Evolutionary conservation across 2,329 filamentous ascomycete species (phyloP).

Genomic region (Chaetothyriales sp.): DNA sequence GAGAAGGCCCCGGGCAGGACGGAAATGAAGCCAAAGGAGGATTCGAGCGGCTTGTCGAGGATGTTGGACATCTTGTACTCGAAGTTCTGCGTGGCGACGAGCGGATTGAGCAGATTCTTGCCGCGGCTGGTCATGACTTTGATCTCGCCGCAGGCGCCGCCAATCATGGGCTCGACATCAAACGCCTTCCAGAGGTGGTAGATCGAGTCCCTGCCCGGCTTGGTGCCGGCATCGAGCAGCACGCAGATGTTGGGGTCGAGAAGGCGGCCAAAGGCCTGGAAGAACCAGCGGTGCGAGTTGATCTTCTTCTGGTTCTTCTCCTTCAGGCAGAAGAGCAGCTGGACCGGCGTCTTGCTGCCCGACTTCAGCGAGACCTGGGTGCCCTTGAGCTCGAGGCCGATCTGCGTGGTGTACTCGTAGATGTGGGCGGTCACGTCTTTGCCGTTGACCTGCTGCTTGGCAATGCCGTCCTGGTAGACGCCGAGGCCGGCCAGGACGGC

Average conservation of each 20-base stretch:
- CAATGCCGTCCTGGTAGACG: conserved; percentile 95
- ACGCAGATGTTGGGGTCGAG: conserved; percentile 95
- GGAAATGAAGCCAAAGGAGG: conserved; percentile 93
- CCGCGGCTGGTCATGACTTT: conserved; percentile 88
- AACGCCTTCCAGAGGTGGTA: conserved; percentile 99
- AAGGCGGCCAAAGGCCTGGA: conserved; percentile 86
- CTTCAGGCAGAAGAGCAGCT: conserved; percentile 95
- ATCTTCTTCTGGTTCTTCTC: conserved; percentile 99
- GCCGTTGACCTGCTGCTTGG: conserved; percentile 92
- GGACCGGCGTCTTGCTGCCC: conserved; percentile 72
- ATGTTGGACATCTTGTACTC: conserved; percentile 99
- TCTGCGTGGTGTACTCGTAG: conserved; percentile 57
- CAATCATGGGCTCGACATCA: conserved; percentile 93
- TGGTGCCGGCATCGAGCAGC: conserved; percentile 87
- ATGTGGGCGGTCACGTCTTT: conserved; percentile 96
- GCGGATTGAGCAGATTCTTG: conserved; percentile 78
- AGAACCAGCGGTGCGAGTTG: conserved; percentile 99
- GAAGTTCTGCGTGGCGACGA: conserved; percentile 94
- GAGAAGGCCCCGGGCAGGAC: conserved; percentile 95
- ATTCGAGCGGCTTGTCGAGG: conserved; percentile 92
- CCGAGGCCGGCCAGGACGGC: conserved; percentile 85
- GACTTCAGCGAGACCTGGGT: conserved; percentile 72
- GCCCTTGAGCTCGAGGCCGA: conserved; percentile 75
- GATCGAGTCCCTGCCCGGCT: conserved; percentile 84
- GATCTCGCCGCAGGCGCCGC: conserved; percentile 94